Evolutionary conservation across 2,329 filamentous ascomycete genomes (phyloP), one percentile per base, ranked within the genome.

Genomic region (Boeremia lycopersici): DNA sequence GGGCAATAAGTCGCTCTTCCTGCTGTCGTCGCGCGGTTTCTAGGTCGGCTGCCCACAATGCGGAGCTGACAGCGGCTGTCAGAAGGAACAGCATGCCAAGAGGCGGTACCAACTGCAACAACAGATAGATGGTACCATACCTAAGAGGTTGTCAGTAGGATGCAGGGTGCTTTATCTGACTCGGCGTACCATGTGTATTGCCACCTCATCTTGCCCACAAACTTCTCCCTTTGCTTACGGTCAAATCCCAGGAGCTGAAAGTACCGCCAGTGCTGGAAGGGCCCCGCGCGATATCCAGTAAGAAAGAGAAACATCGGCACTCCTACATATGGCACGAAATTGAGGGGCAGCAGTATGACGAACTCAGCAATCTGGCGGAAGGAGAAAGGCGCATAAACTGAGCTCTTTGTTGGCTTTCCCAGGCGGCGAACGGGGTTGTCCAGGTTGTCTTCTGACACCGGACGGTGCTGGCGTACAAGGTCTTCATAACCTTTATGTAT

Each of bases 21-120:
- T 63, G 60, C 40, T 63, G 57, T 48, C 69, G 63, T 25, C 68
- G 61, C 47, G 60, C 38, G 2, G 42, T 64, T 74, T 98, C 93
- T 45, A 97, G 77, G 61, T 88, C 86, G 2, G 87, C 87, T 2
- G 87, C 90, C 93, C 93, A 98, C 31, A 98, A 78, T 1, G 91
- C 93, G 38, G 90, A 88, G 2, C 93, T 95, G 17, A 87, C 86
- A 1, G 93, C 89, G 3, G 90, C 92, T 0, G 93, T 97, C 62
- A 99, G 78, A 34, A 98, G 81, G 73, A 98, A 97, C 71, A 98
- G 87, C 82, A 99, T 96, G n/a, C 90, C 96, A 43, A 97, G 76
- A 11, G 93, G 82, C 1, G 95, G 95, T 8, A 97, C 82, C n/a
- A 98, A 82, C 76, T 97, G 91, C 26, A 98, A 76, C 6, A 91